These are phyloP conservation scores for Botrytis sinoallii DNA, from an alignment of 2,329 filamentous ascomycete species.

Conservation along the genomic window DNA sequence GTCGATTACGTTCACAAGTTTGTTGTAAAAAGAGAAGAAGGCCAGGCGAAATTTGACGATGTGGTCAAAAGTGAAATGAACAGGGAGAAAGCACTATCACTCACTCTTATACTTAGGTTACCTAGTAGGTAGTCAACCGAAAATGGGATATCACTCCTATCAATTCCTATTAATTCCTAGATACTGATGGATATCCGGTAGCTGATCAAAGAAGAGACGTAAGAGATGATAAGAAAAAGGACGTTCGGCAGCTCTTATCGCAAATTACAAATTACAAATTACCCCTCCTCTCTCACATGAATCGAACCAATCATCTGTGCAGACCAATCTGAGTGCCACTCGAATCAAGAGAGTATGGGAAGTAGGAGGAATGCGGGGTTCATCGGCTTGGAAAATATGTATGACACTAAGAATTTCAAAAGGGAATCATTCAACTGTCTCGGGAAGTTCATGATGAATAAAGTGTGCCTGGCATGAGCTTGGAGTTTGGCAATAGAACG, in stretches of 20 bases:
- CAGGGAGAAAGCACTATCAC: not conserved
- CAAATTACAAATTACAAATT: not conserved
- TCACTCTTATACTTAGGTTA: not conserved
- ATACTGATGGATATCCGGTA: not conserved
- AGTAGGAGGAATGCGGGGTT: not conserved
- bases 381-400: not conserved
- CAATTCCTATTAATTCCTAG: not conserved
- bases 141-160: not conserved
- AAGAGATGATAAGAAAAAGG: not conserved
- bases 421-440: not conserved
- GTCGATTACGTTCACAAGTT: not conserved
- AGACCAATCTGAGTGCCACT: not conserved
- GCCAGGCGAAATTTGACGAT: not conserved
- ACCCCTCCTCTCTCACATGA: not conserved
- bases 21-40: not conserved
- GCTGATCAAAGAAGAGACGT: constrained; percentile 1
- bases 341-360: not conserved
- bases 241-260: constrained; percentile 11
- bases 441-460: not conserved
- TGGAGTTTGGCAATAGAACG: not conserved
- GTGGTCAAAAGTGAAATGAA: not conserved
- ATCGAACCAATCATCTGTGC: not conserved
- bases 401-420: not conserved
- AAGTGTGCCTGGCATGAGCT: not conserved
- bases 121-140: not conserved